These are phyloP conservation scores for Rhizopus stolonifer DNA, from an alignment of 371 early-diverging fungal genomes.

Conservation along the genomic window DNA sequence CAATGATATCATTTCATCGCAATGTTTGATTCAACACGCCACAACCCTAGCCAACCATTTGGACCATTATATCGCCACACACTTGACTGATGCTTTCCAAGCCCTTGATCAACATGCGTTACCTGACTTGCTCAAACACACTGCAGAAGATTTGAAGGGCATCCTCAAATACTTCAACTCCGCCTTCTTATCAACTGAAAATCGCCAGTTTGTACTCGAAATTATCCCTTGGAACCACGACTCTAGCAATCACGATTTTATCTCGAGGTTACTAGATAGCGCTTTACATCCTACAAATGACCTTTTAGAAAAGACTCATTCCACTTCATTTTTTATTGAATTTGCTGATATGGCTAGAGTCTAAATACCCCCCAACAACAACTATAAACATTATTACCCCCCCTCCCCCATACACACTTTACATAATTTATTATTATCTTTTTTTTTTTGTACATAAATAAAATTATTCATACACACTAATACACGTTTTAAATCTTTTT, in stretches of 20 bases:
- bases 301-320: constrained; percentile 15
- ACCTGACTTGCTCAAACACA: constrained; percentile 37
- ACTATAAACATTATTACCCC: too few species aligned
- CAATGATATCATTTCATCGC: constrained; percentile 15
- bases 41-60: constrained; percentile 22
- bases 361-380: constrained; percentile 23
- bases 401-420: too few species aligned
- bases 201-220: constrained; percentile 25
- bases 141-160: constrained; percentile 30
- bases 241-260: constrained; percentile 18
- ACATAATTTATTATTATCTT: not conserved
- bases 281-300: constrained; percentile 16
- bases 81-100: constrained; percentile 29
- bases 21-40: constrained; percentile 29
- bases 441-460: too few species aligned
- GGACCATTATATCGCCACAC: constrained; percentile 27
- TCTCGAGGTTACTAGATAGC: constrained; percentile 22
- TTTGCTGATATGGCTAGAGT: constrained; percentile 28
- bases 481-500: too few species aligned
- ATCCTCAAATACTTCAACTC: constrained; percentile 41
- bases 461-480: too few species aligned
- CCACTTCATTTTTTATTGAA: constrained; percentile 25
- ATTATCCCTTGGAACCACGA: constrained; percentile 37
- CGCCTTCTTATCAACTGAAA: constrained; percentile 27
- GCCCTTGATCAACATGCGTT: constrained; percentile 25